phyloP scores from a whole-genome alignment of 2,329 filamentous ascomycete genomes.

The Mycosphaerella sp. region DNA sequence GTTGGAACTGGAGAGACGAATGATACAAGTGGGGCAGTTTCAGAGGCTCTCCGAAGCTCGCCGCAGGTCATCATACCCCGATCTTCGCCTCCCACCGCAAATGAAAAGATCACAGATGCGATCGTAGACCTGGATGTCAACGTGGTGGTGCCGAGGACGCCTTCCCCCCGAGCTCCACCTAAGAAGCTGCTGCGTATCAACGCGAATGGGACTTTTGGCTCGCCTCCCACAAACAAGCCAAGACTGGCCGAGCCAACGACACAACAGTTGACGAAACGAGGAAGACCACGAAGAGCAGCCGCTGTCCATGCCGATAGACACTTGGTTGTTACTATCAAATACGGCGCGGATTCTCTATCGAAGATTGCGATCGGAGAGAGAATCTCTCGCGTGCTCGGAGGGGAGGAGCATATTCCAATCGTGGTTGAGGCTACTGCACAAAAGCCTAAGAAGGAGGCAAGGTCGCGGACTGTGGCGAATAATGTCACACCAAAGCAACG shows the following conservation, averaged over 20 bases:
- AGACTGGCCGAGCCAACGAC: conserved; percentile 14
- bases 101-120: not conserved
- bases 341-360: conserved; percentile 47
- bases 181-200: conserved; percentile 38
- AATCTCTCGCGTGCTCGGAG: conserved; percentile 57
- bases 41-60: conserved; percentile 3
- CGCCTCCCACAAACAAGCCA: conserved; percentile 35
- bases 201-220: conserved; percentile 43
- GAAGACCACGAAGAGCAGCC: conserved; percentile 28
- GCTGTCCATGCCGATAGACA: conserved; percentile 9
- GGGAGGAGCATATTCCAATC: conserved; percentile 23
- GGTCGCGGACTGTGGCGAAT: conserved; percentile 4
- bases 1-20: conserved; percentile 3
- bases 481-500: conserved; percentile 21
- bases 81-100: conserved; percentile 18
- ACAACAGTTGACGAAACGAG: conserved; percentile 26
- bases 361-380: conserved; percentile 49
- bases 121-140: not conserved
- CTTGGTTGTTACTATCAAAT: conserved; percentile 37
- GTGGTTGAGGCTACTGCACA: not conserved
- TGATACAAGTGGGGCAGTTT: not conserved
- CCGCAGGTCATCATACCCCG: conserved; percentile 21
- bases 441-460: conserved; percentile 5
- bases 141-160: conserved; percentile 2
- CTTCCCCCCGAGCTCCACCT: conserved; percentile 24